Percentiles rank a stretch among this genome's conserved stretches.
Evolutionary conservation across 176 grass and related monocot species (phyloP).

Genomic region (Cenchrus americanus): DNA sequence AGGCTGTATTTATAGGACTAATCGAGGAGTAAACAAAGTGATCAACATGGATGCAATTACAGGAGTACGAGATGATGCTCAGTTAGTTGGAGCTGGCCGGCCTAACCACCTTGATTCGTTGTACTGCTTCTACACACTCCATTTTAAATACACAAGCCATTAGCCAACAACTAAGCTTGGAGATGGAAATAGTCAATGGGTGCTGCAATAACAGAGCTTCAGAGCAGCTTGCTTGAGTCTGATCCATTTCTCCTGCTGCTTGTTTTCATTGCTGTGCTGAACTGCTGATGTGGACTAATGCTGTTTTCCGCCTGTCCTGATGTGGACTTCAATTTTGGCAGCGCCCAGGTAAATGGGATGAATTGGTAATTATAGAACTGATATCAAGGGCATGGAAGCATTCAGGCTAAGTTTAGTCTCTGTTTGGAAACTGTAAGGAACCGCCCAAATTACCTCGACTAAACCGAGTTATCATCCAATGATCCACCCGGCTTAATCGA

Average conservation of each 20-base stretch:
- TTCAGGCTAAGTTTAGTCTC: too few species aligned
- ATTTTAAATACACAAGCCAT: background rate
- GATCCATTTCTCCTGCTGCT: background rate
- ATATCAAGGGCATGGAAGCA: too few species aligned
- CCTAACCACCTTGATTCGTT: background rate
- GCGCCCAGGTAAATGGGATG: background rate
- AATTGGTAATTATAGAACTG: background rate
- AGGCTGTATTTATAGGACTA: conserved; percentile 3
- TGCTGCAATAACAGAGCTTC: background rate
- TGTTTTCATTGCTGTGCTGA: background rate
- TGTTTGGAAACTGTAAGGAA: too few species aligned
- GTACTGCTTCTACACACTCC: conserved; percentile 30
- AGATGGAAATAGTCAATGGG: background rate
- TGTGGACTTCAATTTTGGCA: background rate
- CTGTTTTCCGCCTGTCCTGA: background rate
- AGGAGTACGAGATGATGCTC: background rate
- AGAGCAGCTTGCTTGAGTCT: background rate
- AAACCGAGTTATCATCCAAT: too few species aligned
- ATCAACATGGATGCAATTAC: background rate
- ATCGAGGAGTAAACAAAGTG: background rate
- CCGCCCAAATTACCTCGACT: too few species aligned
- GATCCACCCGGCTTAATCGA: too few species aligned
- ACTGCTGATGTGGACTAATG: background rate
- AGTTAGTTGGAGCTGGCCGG: conserved; percentile 1
- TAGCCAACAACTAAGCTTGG: background rate